These are phyloP conservation scores for Daldinia grandis DNA, from an alignment of 495 filamentous ascomycete genomes.

Conservation along the genomic window DNA sequence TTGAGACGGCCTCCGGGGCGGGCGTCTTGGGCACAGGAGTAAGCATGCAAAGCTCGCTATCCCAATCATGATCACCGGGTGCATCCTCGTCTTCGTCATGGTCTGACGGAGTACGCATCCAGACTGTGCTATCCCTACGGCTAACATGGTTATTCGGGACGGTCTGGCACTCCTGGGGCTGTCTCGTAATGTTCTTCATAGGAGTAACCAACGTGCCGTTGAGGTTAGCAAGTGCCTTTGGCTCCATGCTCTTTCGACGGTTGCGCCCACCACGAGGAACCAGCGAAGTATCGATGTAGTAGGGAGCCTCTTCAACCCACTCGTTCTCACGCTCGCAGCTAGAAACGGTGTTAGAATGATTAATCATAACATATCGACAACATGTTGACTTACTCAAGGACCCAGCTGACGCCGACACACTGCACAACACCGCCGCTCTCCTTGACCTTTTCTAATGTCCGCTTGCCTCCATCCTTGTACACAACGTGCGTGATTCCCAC, in stretches of 20 bases:
- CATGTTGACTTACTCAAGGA: conserved; percentile 73
- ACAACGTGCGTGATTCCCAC: conserved; percentile 94
- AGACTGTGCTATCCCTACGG: conserved; percentile 61
- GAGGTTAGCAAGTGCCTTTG: conserved; percentile 74
- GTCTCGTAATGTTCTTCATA: conserved; percentile 41
- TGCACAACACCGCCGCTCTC: conserved; percentile 76
- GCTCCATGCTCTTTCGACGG: conserved; percentile 92
- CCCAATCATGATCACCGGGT: conserved; percentile 49
- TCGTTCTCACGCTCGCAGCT: conserved; percentile 83
- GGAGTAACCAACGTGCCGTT: conserved; percentile 70
- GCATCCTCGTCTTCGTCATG: conserved; percentile 53
- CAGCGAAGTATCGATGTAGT: conserved; percentile 73
- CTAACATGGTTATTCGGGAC: conserved; percentile 53
- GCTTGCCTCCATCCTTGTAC: conserved; percentile 89
- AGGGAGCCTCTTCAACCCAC: conserved; percentile 75
- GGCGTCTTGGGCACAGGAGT: conserved; percentile 64
- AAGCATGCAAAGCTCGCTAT: conserved; percentile 47
- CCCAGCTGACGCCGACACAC: conserved; percentile 89
- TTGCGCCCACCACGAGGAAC: conserved; percentile 80
- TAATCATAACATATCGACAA: conserved; percentile 4
- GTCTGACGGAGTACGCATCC: conserved; percentile 57
- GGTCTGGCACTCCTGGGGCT: conserved; percentile 51
- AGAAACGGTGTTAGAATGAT: conserved; percentile 28
- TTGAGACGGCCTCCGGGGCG: conserved; percentile 57
- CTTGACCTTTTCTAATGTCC: conserved; percentile 87